Conservation (phyloP, 2,329 filamentous ascomycete species). For the Xylariaceae sp. region DNA sequence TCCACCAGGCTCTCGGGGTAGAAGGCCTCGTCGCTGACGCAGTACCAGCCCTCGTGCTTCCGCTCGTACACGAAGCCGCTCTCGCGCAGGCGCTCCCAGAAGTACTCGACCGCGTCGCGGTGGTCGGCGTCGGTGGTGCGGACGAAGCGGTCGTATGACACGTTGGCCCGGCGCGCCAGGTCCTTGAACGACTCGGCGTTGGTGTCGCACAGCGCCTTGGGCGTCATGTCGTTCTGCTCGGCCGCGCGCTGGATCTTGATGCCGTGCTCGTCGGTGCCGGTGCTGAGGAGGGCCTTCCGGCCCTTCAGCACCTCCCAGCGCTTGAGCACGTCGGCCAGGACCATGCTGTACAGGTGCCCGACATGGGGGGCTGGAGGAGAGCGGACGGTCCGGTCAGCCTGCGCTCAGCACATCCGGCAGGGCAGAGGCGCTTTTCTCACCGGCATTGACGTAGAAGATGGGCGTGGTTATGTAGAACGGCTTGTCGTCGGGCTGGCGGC, state of each 20-base stretch:
- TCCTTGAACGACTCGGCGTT: conserved; percentile 73
- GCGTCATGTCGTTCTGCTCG: conserved; percentile 57
- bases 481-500: conserved; percentile 39
- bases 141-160: conserved; percentile 81
- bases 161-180: conserved; percentile 60
- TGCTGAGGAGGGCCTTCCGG: conserved; percentile 64
- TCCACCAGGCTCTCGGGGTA: conserved; percentile 74
- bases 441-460: conserved; percentile 98
- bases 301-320: conserved; percentile 79
- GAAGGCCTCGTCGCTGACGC: conserved; percentile 92
- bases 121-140: conserved; percentile 83
- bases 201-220: conserved; percentile 81
- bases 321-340: conserved; percentile 85
- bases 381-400: background rate
- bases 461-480: conserved; percentile 94
- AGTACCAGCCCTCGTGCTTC: conserved; percentile 93
- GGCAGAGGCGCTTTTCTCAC: conserved; percentile 36
- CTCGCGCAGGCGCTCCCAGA: conserved; percentile 76
- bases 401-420: background rate
- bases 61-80: conserved; percentile 73
- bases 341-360: conserved; percentile 88
- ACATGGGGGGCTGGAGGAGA: conserved; percentile 69
- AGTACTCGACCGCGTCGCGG: conserved; percentile 75
- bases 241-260: conserved; percentile 95
- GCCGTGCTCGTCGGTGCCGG: conserved; percentile 94